Evolutionary conservation across 2,329 filamentous ascomycete genomes (phyloP).

Genomic region (Davidsoniella virescens): DNA sequence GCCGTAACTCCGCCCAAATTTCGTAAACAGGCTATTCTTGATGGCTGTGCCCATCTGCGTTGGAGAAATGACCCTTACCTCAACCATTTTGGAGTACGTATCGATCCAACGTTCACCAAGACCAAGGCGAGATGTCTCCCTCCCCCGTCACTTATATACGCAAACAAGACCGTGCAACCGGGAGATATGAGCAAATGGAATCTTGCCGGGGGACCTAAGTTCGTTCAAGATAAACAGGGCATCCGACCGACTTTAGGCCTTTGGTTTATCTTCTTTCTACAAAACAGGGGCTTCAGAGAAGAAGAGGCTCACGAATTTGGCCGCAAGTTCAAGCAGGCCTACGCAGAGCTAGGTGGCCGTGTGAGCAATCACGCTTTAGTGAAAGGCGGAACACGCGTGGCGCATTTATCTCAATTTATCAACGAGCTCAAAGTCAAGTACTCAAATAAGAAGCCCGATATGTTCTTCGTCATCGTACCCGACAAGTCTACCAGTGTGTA

Average conservation of each 20-base stretch:
- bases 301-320: too few relatives aligned
- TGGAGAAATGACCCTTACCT: conserved; percentile 58
- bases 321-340: too few relatives aligned
- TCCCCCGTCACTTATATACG: conserved; percentile 34
- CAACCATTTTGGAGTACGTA: conserved; percentile 53
- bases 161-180: conserved; percentile 38
- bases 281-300: too few relatives aligned
- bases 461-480: conserved; percentile 19
- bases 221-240: conserved; percentile 20
- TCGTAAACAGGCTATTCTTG: conserved; percentile 52
- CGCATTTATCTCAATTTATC: too few relatives aligned
- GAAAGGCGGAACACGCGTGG: too few relatives aligned
- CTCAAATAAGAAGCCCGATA: neutral
- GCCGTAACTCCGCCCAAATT: conserved; percentile 61
- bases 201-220: conserved; percentile 31
- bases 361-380: too few relatives aligned
- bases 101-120: conserved; percentile 46
- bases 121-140: conserved; percentile 56
- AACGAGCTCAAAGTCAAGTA: too few relatives aligned
- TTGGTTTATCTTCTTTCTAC: neutral
- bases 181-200: conserved; percentile 68
- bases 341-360: too few relatives aligned
- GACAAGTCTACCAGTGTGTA: conserved; percentile 45
- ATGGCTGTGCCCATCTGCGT: conserved; percentile 48
- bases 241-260: neutral